A percentile compares a stretch with the other conserved stretches of the same genome.
phyloP scores from a whole-genome alignment of 2,329 filamentous ascomycete species.

The Penicillium olsonii region DNA sequence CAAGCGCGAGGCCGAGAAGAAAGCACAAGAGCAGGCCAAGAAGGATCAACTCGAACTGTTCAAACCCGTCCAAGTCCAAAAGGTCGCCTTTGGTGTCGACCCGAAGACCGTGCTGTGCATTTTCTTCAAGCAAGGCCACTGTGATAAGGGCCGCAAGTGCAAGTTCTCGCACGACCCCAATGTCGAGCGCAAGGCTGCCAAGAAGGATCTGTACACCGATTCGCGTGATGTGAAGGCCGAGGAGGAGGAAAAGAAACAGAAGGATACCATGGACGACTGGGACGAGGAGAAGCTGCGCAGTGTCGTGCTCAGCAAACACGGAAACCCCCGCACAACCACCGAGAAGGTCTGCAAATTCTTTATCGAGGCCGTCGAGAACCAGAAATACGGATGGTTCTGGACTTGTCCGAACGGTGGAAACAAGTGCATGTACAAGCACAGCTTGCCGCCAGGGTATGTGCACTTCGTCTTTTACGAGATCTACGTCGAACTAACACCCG shows the following conservation, averaged over 20 bases:
- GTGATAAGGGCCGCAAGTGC: constrained; percentile 96
- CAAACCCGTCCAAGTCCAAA: constrained; percentile 93
- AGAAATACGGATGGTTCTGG: constrained; percentile 99
- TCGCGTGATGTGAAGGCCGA: constrained; percentile 68
- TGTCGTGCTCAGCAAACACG: constrained; percentile 93
- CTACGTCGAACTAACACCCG: constrained; percentile 14
- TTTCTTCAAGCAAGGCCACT: constrained; percentile 96
- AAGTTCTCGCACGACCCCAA: constrained; percentile 94
- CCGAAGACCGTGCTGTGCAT: constrained; percentile 96
- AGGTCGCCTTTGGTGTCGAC: constrained; percentile 95
- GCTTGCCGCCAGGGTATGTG: constrained; percentile 86
- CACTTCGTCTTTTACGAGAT: background rate
- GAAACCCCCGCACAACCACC: constrained; percentile 90
- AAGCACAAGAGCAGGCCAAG: constrained; percentile 80
- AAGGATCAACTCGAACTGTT: constrained; percentile 79
- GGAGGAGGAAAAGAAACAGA: constrained; percentile 72
- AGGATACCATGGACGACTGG: constrained; percentile 94
- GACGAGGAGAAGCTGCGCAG: constrained; percentile 92
- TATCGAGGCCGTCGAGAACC: constrained; percentile 94
- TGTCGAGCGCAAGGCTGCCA: constrained; percentile 87
- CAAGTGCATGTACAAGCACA: constrained; percentile 98
- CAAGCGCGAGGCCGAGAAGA: constrained; percentile 81
- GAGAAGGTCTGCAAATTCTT: constrained; percentile 99
- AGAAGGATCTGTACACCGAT: constrained; percentile 89
- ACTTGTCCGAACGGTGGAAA: constrained; percentile 93